Conservation (phyloP, 2,329 filamentous ascomycete genomes). For the Verticillium klebahnii region DNA sequence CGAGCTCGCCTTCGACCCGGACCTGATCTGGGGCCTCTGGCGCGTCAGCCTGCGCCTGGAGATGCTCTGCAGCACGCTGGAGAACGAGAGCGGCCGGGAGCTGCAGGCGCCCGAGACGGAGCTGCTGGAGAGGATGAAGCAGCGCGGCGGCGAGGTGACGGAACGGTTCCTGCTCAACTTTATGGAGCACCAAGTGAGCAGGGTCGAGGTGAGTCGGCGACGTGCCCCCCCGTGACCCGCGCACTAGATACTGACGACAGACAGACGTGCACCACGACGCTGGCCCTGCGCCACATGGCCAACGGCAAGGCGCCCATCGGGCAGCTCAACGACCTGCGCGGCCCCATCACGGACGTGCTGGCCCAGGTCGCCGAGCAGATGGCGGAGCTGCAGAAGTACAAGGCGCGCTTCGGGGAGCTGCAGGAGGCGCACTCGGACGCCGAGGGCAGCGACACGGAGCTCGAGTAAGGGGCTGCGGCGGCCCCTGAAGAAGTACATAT, state of each 20-base stretch:
- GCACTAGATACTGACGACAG: too few species aligned
- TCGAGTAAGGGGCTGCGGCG: conserved; percentile 14
- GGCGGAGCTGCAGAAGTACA: conserved; percentile 59
- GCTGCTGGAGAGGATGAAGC: conserved; percentile 65
- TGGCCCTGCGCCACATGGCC: conserved; percentile 75
- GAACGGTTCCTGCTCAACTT: conserved; percentile 86
- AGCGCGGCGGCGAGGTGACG: conserved; percentile 75
- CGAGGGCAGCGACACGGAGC: conserved; percentile 26
- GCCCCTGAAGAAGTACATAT: neutral
- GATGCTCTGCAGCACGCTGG: conserved; percentile 87
- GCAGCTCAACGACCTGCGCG: conserved; percentile 67
- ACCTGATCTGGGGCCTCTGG: conserved; percentile 87
- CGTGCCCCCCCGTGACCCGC: neutral
- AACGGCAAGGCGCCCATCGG: conserved; percentile 59
- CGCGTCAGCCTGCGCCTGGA: conserved; percentile 83
- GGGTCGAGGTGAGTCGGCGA: conserved; percentile 76
- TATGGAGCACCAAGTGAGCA: conserved; percentile 89
- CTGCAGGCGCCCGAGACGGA: conserved; percentile 79
- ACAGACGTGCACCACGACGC: conserved; percentile 75
- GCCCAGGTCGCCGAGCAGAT: conserved; percentile 56
- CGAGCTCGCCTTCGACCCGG: conserved; percentile 72
- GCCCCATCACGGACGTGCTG: conserved; percentile 72
- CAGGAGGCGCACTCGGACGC: conserved; percentile 17
- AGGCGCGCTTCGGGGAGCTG: conserved; percentile 45
- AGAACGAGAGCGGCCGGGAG: conserved; percentile 57